These are phyloP conservation scores for Postia placenta DNA, from an alignment of 768 basidiomycete genomes.

Conservation along the genomic window DNA sequence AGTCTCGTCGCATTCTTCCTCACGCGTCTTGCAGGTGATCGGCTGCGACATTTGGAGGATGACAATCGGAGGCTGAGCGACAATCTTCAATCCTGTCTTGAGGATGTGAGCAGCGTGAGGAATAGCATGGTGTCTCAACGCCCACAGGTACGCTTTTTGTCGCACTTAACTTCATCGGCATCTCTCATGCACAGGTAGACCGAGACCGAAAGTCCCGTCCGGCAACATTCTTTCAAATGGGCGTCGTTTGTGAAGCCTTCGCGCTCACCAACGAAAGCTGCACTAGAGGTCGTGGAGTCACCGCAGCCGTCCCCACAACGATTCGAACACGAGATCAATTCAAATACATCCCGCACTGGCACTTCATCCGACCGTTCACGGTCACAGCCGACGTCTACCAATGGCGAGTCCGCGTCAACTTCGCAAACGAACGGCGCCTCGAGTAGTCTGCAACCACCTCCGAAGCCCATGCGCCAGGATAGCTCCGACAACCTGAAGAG, in stretches of 20 bases:
- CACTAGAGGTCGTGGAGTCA: slow-evolving; percentile 46
- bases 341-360: slow-evolving; percentile 8
- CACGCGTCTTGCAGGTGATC: slow-evolving; percentile 43
- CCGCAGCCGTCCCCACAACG: slow-evolving; percentile 78
- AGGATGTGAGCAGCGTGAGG: slow-evolving; percentile 50
- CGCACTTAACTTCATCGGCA: no score
- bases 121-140: neutral
- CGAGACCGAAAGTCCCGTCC: slow-evolving; percentile 34
- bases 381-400: slow-evolving; percentile 2
- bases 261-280: slow-evolving; percentile 73
- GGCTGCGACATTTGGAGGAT: slow-evolving; percentile 64
- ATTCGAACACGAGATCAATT: slow-evolving; percentile 57
- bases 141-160: slow-evolving; percentile 7
- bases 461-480: slow-evolving; percentile 43
- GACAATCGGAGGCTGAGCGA: slow-evolving; percentile 70
- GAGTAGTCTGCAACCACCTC: slow-evolving; percentile 4
- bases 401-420: neutral
- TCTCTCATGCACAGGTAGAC: slow-evolving; percentile 3
- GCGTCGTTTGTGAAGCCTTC: slow-evolving; percentile 71
- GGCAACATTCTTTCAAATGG: slow-evolving; percentile 88
- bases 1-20: neutral
- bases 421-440: neutral
- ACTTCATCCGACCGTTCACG: slow-evolving; percentile 10
- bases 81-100: slow-evolving; percentile 55
- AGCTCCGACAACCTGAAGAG: slow-evolving; percentile 77